Base-by-base conservation (phyloP, 176 grass and related monocot genomes). In the Luzula sylvatica region DNA sequence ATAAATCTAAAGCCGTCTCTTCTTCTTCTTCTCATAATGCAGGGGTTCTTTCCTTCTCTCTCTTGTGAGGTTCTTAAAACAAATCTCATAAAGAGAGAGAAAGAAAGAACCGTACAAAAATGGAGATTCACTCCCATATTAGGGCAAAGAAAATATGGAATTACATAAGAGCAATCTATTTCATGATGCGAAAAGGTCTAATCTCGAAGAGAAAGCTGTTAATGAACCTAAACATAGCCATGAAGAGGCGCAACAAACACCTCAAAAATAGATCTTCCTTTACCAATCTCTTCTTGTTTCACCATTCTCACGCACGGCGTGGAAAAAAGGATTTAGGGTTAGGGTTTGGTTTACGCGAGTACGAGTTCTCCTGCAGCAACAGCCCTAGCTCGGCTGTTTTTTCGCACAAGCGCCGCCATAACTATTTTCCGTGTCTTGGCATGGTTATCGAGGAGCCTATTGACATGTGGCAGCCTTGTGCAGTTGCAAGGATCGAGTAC, bases 321-420 rank as follows among this genome's bases (percentile, higher is more conserved):
- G 5, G 7, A 35, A 35, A 35, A 35, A 4, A 2, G 7, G 30
- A 35, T 35, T 35, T 35, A 35, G 2, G 23, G 1, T 45, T 27
- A 39, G 65, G 29, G 7, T 55, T 81, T 0, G 71, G 57, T 25
- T 53, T 46, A 8, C 70, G 70, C 25, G 89, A 85, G 28, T 88
- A 95, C 50, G 83, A 95, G 67, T 95, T 95, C 73, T 95, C 90
- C 2, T 95, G 79, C 79, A 66, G 67, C 80, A 84, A 88, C 80
- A 79, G 67, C 70, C 67, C 79, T 30, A 70, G 58, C 30, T 50
- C 72, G 7, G 8, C 14, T 1, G 18, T 45, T 65, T 68, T 54
- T 74, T 78, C 56, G 54, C 79, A 14, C 70, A 71, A 59, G 56
- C 83, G 66, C 65, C 88, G 79, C 46, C 83, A 49, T 79, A 69